phyloP scores from a whole-genome alignment of 768 basidiomycete species.

The Chlorophyllum brunneum region DNA sequence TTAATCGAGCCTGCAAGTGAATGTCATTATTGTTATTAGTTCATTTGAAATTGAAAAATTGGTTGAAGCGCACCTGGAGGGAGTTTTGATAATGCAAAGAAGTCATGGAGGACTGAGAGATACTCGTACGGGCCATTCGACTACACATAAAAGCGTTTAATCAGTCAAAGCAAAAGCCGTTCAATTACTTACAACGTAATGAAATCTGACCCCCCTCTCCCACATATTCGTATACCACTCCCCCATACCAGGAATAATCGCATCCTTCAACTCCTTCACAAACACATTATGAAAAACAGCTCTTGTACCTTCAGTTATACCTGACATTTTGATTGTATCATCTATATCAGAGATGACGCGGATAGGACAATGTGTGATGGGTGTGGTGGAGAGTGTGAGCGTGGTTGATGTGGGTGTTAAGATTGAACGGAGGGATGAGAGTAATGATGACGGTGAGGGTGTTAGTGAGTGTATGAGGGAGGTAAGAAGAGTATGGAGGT shows the following conservation, averaged over 20 bases:
- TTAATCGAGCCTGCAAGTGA: constrained; percentile 61
- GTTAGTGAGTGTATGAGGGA: neutral
- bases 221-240: constrained; percentile 74
- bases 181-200: constrained; percentile 72
- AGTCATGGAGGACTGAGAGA: constrained; percentile 72
- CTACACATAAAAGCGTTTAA: constrained; percentile 29
- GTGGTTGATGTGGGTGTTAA: constrained; percentile 1
- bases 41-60: neutral
- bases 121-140: constrained; percentile 89
- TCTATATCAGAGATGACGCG: constrained; percentile 92
- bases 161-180: neutral
- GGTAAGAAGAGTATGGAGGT: neutral
- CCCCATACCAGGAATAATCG: constrained; percentile 78
- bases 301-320: constrained; percentile 75
- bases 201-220: constrained; percentile 70
- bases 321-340: constrained; percentile 84
- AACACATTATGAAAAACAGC: constrained; percentile 90
- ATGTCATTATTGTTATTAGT: neutral
- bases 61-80: constrained; percentile 48
- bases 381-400: constrained; percentile 30
- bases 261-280: constrained; percentile 76
- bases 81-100: constrained; percentile 64
- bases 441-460: constrained; percentile 9
- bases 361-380: constrained; percentile 59
- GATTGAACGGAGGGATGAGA: constrained; percentile 5